phyloP scores from a whole-genome alignment of 306 rosid species.

The Cyclanthera cordifolia region DNA sequence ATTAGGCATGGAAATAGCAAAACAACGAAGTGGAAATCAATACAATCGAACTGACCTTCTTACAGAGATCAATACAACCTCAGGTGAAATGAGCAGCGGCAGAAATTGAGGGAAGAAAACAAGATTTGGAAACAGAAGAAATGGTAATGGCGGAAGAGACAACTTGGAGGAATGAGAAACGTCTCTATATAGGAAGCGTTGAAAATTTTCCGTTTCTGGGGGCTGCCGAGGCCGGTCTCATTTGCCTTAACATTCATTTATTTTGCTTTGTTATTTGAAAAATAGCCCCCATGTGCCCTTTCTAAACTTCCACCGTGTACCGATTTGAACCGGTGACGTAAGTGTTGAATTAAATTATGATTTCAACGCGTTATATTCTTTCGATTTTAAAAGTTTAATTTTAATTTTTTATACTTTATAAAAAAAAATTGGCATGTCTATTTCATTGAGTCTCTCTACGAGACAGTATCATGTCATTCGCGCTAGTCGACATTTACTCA shows the following conservation, averaged over 20 bases:
- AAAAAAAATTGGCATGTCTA: too few species aligned
- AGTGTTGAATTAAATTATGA: too few species aligned
- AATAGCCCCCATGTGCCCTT: background rate
- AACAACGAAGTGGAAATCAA: background rate
- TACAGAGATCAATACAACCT: background rate
- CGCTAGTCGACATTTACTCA: too few species aligned
- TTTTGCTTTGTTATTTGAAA: background rate
- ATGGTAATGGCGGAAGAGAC: constrained; percentile 10
- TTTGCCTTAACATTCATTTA: background rate
- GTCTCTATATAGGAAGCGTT: background rate
- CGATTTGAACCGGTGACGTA: too few species aligned
- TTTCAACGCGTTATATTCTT: too few species aligned
- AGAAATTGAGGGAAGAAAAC: background rate
- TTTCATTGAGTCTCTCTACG: too few species aligned
- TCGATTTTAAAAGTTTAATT: too few species aligned
- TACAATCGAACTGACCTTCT: background rate
- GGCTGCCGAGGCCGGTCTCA: background rate
- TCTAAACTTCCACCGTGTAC: background rate
- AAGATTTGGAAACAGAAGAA: background rate
- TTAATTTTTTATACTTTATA: too few species aligned
- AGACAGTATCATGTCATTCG: too few species aligned
- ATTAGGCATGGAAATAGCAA: background rate
- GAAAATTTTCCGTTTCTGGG: background rate
- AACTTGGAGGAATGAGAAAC: background rate
- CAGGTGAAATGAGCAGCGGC: background rate